A percentile compares a stretch with the other conserved stretches of the same genome.
These are phyloP conservation scores for Arthrobotrys sinensis DNA, from an alignment of 2,329 filamentous ascomycete species.

Conservation along the genomic window DNA sequence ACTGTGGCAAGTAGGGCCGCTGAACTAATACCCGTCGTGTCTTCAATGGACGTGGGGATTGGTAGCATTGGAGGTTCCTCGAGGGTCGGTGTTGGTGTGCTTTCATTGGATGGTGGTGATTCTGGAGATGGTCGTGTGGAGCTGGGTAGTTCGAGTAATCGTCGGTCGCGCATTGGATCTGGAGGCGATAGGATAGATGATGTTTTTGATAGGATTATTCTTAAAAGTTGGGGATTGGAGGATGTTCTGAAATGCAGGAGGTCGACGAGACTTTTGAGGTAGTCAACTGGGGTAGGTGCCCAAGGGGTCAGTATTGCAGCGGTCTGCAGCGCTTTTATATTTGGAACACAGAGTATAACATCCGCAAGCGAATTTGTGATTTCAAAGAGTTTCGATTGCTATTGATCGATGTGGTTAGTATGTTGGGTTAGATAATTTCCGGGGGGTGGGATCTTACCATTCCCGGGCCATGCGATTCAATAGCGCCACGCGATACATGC, in stretches of 20 bases:
- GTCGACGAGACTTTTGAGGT: slow-evolving; percentile 56
- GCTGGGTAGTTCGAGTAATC: slow-evolving; percentile 48
- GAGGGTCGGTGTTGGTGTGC: slow-evolving; percentile 22
- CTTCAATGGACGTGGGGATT: slow-evolving; percentile 23
- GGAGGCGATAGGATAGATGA: slow-evolving; percentile 50
- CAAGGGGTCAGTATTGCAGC: slow-evolving; percentile 9
- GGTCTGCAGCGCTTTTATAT: slow-evolving; percentile 38
- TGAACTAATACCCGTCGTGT: slow-evolving; percentile 9
- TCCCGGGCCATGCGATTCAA: slow-evolving; percentile 56
- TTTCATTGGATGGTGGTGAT: slow-evolving; percentile 51
- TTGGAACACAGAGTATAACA: slow-evolving; percentile 57
- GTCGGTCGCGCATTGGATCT: slow-evolving; percentile 46
- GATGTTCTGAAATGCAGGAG: slow-evolving; percentile 52
- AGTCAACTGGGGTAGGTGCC: slow-evolving; percentile 46
- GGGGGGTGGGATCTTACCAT: slow-evolving; percentile 32
- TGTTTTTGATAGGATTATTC: slow-evolving; percentile 53
- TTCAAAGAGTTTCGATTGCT: slow-evolving; percentile 60
- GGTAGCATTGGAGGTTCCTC: slow-evolving; percentile 28
- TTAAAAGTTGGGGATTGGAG: slow-evolving; percentile 46
- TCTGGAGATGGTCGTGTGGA: slow-evolving; percentile 56
- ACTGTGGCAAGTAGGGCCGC: slow-evolving; percentile 15
- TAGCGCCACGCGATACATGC: slow-evolving; percentile 47
- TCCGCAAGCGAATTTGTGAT: slow-evolving; percentile 59
- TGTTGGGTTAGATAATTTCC: neutral
- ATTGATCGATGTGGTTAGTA: neutral